Evolutionary conservation across 176 grass and related monocot genomes (phyloP), one percentile per base, ranked within the genome.

Genomic region (Ensete ventricosum): DNA sequence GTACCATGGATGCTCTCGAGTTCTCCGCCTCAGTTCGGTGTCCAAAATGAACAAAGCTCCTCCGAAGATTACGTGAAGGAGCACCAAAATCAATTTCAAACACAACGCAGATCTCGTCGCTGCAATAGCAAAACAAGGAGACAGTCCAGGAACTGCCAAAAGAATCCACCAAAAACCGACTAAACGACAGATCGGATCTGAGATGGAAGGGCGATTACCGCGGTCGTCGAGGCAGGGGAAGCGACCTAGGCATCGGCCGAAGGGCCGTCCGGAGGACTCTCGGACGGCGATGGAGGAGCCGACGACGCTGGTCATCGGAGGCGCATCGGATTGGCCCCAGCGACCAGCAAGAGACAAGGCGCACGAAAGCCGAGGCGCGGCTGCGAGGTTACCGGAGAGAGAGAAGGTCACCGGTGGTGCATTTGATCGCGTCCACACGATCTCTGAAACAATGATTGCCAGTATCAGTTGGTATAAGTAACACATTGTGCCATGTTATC

Each of bases 41-140:
- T 85, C 77, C 24, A 80, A 80, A 19, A 80, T 62, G 62, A 85
- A 85, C 70, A 85, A 50, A 14, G 24, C 53, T 9, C 83, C 83
- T 7, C 63, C 83, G 8, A 71, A 22, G 34, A 59, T 9, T 64
- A 71, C 60, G 52, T 85, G 83, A 54, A 85, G 77, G 14, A 53
- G 21, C 59, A 85, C 53, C 24, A 80, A 53, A 54, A 76, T 51
- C 34, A 76, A 16, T 62, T 85, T 80, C 50, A 71, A 51, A 80
- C 79, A 80, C 58, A 80, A 24, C 6, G 63, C 75, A 48, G 54
- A 76, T 80, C 77, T 80, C 52, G 52, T 71, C 62, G 77, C 83
- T 85, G 52, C 0, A 54, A 29, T 20, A 64, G 58, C 27, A 55
- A 53, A 79, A 48, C 52, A 58, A 71, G 29, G 26, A 6, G 8